These are phyloP conservation scores for Terfezia claveryi DNA, from an alignment of 495 filamentous ascomycete species.

Conservation along the genomic window DNA sequence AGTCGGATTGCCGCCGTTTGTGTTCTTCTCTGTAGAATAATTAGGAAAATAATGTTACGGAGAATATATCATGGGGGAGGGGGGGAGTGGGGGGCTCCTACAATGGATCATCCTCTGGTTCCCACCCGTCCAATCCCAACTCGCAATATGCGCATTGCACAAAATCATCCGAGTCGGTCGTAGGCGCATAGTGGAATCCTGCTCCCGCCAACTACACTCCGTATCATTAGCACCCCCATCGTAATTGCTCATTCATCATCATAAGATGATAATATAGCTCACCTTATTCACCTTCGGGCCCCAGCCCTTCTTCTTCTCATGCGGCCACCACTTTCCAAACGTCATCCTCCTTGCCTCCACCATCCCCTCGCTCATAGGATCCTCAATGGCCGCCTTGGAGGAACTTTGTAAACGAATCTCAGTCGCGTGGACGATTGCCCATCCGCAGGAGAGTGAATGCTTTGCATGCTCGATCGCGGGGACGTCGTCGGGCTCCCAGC, in stretches of 20 bases:
- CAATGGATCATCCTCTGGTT: constrained; percentile 69
- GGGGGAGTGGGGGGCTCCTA: constrained; percentile 24
- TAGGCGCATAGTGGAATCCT: constrained; percentile 85
- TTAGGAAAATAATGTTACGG: too few relatives aligned
- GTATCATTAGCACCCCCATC: neutral
- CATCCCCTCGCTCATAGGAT: constrained; percentile 49
- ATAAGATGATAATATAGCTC: constrained; percentile 11
- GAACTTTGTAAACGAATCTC: constrained; percentile 32
- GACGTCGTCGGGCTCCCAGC: constrained; percentile 71
- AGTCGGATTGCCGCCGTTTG: constrained; percentile 49
- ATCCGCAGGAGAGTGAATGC: constrained; percentile 60
- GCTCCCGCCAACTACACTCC: constrained; percentile 54
- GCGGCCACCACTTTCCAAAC: constrained; percentile 62
- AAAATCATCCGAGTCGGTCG: constrained; percentile 54
- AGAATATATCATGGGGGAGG: too few relatives aligned
- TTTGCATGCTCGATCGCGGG: constrained; percentile 66
- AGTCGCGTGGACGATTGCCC: constrained; percentile 61
- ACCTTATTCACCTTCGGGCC: constrained; percentile 72
- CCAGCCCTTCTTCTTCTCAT: constrained; percentile 74
- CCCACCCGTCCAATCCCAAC: constrained; percentile 74
- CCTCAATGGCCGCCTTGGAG: constrained; percentile 27
- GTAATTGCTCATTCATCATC: too few relatives aligned
- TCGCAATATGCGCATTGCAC: constrained; percentile 75
- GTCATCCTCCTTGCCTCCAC: constrained; percentile 56
- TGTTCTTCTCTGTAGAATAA: constrained; percentile 51